Evolutionary conservation across 2,329 filamentous ascomycete genomes (phyloP).

Genomic region (Diplocarpon mali): DNA sequence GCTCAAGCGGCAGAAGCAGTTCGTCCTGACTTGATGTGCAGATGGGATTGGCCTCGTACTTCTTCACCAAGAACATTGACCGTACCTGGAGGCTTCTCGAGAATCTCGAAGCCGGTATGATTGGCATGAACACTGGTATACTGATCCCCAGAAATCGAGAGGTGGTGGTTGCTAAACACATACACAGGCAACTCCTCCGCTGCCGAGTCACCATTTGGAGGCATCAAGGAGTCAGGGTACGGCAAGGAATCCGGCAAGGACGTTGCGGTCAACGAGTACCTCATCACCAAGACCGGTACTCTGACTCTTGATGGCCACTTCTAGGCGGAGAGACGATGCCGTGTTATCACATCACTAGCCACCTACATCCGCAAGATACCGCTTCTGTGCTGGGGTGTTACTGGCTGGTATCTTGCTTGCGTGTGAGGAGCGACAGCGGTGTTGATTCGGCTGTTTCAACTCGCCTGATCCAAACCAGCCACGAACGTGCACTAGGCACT

Average conservation of each 20-base stretch:
- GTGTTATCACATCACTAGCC: neutral
- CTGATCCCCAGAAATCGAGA: neutral
- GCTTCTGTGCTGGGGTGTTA: too few species aligned
- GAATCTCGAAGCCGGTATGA: conserved; percentile 59
- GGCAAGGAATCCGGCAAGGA: conserved; percentile 58
- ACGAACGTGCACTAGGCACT: too few species aligned
- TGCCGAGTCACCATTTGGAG: conserved; percentile 55
- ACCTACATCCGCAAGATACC: too few species aligned
- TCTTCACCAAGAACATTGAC: conserved; percentile 58
- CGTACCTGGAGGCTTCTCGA: conserved; percentile 55
- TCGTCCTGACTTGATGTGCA: conserved; percentile 7
- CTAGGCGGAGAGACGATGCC: conserved; percentile 17
- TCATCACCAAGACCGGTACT: conserved; percentile 55
- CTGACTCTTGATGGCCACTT: conserved; percentile 47
- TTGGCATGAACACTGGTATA: conserved; percentile 50
- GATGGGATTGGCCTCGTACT: conserved; percentile 57
- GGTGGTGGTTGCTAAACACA: conserved; percentile 2
- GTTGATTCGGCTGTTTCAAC: too few species aligned
- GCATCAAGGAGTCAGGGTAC: conserved; percentile 57
- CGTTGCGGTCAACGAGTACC: conserved; percentile 50
- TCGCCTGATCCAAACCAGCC: too few species aligned
- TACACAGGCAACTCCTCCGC: conserved; percentile 48
- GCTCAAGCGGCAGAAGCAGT: neutral
- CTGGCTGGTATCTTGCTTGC: too few species aligned
- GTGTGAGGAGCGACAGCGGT: too few species aligned